Evolutionary conservation across 306 rosid species (phyloP), one percentile per base, ranked within the genome.

Genomic region (Casuarina cunninghamiana): DNA sequence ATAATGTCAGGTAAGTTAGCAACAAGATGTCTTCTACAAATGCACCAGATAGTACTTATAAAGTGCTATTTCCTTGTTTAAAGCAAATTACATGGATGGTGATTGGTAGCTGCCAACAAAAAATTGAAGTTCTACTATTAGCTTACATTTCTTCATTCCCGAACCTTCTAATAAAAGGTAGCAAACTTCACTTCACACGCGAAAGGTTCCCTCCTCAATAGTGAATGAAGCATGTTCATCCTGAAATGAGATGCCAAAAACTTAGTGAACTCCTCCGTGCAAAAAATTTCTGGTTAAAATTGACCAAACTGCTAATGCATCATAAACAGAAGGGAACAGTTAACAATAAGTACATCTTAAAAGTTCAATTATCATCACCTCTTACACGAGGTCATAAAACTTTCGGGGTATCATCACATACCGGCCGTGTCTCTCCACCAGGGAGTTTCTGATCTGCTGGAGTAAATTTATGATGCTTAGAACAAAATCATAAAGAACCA

Each of bases 181-280:
- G 38, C 35, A 37, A 65, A 53, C 43, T 71, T 49, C 83, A 53
- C 26, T 65, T 70, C 54, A n/a, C 17, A 10, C 65, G 50, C 53
- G 38, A 65, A 76, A 71, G 54, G 50, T 79, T 68, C 65, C 19
- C 50, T 66, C 83, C 48, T 73, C 80, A 69, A 50, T 53, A 41
- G 71, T 51, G 71, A 26, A 68, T 12, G n/a, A 12, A 12, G 69
- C 32, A 12, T 16, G 38, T 54, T 79, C 66, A 80, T 77, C 80
- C 92, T 84, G 88, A 73, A 80, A 83, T 26, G 50, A 35, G n/a
- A 69, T 42, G 61, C 69, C 61, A 61, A 71, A 71, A 60, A 32
- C 50, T 60, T 68, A 61, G n/a, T 60, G 42, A 61, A 37, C 16
- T 13, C 35, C 21, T 37, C 74, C 2, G 46, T 9, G 21, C 3